These are phyloP conservation scores for Cyberlindnera americana DNA, from an alignment of 805 yeast species.

Conservation along the genomic window DNA sequence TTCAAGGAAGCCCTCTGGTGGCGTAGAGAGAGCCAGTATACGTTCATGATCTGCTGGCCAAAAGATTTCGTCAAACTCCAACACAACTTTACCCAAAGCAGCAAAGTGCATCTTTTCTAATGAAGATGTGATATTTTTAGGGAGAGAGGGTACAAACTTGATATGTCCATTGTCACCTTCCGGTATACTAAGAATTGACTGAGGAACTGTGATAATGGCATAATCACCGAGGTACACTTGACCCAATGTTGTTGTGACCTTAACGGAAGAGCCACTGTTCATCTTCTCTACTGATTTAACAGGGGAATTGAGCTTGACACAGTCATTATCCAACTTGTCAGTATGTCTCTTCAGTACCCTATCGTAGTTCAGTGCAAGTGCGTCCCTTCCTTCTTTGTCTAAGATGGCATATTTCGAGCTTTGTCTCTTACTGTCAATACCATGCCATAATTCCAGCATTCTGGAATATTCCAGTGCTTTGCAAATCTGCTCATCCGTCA, in stretches of 20 bases:
- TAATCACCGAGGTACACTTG: constrained; percentile 44
- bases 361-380: constrained; percentile 56
- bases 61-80: constrained; percentile 60
- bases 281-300: constrained; percentile 39
- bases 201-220: constrained; percentile 73
- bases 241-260: constrained; percentile 29
- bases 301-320: constrained; percentile 38
- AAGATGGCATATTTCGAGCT: constrained; percentile 66
- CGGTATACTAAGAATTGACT: constrained; percentile 51
- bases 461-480: constrained; percentile 54
- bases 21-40: constrained; percentile 42
- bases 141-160: constrained; percentile 53
- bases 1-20: constrained; percentile 25
- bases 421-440: constrained; percentile 59
- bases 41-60: constrained; percentile 58
- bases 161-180: constrained; percentile 40
- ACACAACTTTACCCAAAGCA: constrained; percentile 65
- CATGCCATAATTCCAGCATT: constrained; percentile 75
- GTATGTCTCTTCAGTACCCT: constrained; percentile 45
- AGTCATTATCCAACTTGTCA: constrained; percentile 35
- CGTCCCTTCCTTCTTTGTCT: constrained; percentile 75
- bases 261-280: constrained; percentile 16
- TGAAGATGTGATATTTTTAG: constrained; percentile 38
- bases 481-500: constrained; percentile 48
- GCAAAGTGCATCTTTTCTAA: constrained; percentile 55